phyloP scores from a whole-genome alignment of 257 asterid species.

The Nicotiana benthamiana region DNA sequence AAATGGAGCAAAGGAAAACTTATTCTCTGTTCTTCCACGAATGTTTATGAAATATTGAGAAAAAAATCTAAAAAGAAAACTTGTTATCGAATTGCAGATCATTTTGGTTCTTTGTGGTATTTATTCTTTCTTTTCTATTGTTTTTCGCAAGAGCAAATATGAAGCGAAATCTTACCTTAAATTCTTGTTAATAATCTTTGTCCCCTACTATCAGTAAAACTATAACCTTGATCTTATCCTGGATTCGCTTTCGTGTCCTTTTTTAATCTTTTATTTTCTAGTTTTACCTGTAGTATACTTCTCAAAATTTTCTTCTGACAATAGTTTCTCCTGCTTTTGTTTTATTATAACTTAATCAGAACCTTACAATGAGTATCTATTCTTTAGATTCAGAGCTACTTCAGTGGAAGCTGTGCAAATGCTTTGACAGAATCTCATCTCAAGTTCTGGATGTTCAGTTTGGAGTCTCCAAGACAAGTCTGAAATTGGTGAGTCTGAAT shows the following conservation, averaged over 20 bases:
- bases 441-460: conserved; percentile 64
- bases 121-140: background rate
- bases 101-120: background rate
- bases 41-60: background rate
- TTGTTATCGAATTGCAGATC: background rate
- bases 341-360: background rate
- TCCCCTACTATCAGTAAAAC: background rate
- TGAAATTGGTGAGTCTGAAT: conserved; percentile 66
- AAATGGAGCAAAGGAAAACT: background rate
- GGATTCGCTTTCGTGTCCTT: background rate
- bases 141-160: background rate
- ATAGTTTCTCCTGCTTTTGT: background rate
- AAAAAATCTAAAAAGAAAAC: background rate
- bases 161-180: background rate
- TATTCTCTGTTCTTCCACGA: background rate
- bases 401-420: conserved; percentile 67
- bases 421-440: conserved; percentile 43
- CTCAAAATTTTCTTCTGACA: background rate
- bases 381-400: conserved; percentile 43
- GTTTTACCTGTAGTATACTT: background rate
- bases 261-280: background rate
- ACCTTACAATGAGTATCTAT: conserved; percentile 16
- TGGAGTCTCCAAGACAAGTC: conserved; percentile 50
- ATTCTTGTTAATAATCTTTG: background rate
- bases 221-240: background rate